A percentile compares a stretch with the other conserved stretches of the same genome.
These are phyloP conservation scores for Metarhizium robertsii DNA, from an alignment of 2,329 filamentous ascomycete species.

Conservation along the genomic window DNA sequence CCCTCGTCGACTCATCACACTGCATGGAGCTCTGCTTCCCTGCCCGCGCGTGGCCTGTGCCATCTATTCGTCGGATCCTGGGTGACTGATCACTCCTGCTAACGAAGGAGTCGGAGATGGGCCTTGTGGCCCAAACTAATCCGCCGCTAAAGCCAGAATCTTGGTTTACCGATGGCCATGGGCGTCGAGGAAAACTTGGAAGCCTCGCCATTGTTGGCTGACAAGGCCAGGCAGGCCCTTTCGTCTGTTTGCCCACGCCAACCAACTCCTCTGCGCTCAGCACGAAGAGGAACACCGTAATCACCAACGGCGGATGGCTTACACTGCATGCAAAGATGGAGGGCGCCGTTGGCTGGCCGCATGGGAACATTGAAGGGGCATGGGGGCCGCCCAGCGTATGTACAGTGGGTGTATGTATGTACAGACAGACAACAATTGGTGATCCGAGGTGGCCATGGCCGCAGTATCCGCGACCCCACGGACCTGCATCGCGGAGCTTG, in stretches of 20 bases:
- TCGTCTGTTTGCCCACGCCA: not conserved
- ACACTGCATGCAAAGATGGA: not conserved
- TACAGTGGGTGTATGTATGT: not conserved
- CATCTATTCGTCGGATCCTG: not conserved
- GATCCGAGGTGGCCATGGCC: not conserved
- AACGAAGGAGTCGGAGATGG: not conserved
- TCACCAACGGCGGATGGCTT: not conserved
- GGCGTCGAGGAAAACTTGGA: not conserved
- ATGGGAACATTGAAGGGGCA: not conserved
- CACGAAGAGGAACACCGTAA: not conserved
- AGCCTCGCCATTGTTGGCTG: not conserved
- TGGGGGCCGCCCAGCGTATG: no score
- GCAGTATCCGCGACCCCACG: slow-evolving; percentile 4
- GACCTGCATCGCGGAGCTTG: slow-evolving; percentile 4
- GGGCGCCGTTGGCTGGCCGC: not conserved
- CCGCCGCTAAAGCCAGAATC: not conserved
- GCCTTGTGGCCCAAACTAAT: not conserved
- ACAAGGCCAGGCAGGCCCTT: not conserved
- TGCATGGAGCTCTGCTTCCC: not conserved
- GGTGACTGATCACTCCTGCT: not conserved
- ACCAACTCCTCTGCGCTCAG: not conserved
- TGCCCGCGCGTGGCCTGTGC: not conserved
- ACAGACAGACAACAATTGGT: not conserved
- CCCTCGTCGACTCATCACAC: not conserved
- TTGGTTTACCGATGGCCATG: not conserved